phyloP scores from a whole-genome alignment of 2,329 filamentous ascomycete species.

The Chaetomiaceae sp. region DNA sequence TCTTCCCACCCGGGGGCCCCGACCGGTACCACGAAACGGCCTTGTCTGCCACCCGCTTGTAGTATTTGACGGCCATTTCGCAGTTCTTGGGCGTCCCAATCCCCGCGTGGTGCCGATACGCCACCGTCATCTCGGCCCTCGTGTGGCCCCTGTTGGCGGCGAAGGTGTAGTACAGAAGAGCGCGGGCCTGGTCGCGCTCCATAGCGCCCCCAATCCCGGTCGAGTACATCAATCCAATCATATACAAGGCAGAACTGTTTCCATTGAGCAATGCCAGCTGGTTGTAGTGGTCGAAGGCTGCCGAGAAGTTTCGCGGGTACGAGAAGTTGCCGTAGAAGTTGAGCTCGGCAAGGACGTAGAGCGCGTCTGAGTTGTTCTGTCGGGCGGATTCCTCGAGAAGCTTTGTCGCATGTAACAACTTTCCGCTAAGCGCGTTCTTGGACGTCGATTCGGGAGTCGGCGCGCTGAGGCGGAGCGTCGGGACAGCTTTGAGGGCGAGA shows the following conservation, averaged over 20 bases:
- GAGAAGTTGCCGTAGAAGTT: slow-evolving; percentile 96
- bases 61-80: slow-evolving; percentile 78
- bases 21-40: slow-evolving; percentile 82
- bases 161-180: slow-evolving; percentile 90
- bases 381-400: slow-evolving; percentile 50
- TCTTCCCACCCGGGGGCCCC: slow-evolving; percentile 82
- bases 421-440: slow-evolving; percentile 37
- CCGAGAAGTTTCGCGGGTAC: slow-evolving; percentile 73
- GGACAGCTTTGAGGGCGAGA: slow-evolving; percentile 46
- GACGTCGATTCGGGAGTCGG: slow-evolving; percentile 40
- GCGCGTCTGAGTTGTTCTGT: slow-evolving; percentile 70
- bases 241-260: slow-evolving; percentile 90
- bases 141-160: slow-evolving; percentile 80
- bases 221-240: slow-evolving; percentile 93
- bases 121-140: slow-evolving; percentile 88
- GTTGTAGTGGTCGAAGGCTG: slow-evolving; percentile 77
- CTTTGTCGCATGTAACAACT: slow-evolving; percentile 48
- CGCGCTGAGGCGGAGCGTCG: slow-evolving; percentile 45
- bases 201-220: slow-evolving; percentile 83
- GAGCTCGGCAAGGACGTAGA: slow-evolving; percentile 86
- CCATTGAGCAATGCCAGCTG: slow-evolving; percentile 71
- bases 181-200: slow-evolving; percentile 81
- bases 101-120: slow-evolving; percentile 77
- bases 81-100: slow-evolving; percentile 84
- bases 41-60: slow-evolving; percentile 91